Evolutionary conservation across 2,329 filamentous ascomycete genomes (phyloP).

Genomic region (Westerdykella aurantiaca): DNA sequence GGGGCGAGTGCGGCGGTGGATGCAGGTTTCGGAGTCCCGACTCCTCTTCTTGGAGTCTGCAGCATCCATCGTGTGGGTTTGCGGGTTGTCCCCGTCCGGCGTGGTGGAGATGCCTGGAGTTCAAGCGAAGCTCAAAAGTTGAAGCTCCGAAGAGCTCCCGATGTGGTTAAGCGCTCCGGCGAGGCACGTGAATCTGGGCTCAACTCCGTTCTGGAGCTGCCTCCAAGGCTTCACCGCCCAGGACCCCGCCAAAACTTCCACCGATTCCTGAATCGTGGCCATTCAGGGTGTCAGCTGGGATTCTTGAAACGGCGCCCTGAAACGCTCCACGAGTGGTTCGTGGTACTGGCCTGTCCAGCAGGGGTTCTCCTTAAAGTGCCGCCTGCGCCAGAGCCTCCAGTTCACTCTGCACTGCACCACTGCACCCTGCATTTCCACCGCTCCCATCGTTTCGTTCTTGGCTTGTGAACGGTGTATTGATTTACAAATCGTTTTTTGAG

Average conservation of each 20-base stretch:
- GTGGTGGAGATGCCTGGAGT: background rate
- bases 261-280: constrained; percentile 1
- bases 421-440: background rate
- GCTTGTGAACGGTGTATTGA: background rate
- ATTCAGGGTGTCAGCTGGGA: constrained; percentile 30
- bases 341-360: constrained; percentile 24
- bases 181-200: background rate
- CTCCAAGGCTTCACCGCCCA: too few relatives aligned
- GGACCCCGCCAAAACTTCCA: too few relatives aligned
- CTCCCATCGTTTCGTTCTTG: background rate
- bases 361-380: constrained; percentile 3
- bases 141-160: background rate
- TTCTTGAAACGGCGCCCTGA: constrained; percentile 32
- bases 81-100: too few relatives aligned
- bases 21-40: background rate
- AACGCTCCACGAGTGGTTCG: constrained; percentile 32
- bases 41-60: constrained; percentile 1
- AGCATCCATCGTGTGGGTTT: background rate
- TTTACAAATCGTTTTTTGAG: background rate
- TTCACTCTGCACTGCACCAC: constrained; percentile 4
- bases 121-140: background rate
- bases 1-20: constrained; percentile 20
- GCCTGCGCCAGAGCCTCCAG: constrained; percentile 1
- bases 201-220: too few relatives aligned
- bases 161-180: background rate